Conservation (phyloP, 495 filamentous ascomycete genomes). For the Podospora didyma region DNA sequence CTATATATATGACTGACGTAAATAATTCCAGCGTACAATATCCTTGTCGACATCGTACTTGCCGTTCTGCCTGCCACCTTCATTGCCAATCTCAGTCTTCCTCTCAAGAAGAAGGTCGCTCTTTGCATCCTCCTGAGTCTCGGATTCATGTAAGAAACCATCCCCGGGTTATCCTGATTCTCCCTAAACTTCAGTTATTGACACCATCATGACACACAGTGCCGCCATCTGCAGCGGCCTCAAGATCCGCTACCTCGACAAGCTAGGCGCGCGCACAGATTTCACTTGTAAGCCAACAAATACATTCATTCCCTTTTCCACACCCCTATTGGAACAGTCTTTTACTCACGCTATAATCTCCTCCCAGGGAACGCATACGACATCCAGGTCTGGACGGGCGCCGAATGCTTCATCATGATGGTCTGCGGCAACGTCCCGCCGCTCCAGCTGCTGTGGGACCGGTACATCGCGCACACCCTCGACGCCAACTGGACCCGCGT, state of each 20-base stretch:
- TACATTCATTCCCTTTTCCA: too few relatives aligned
- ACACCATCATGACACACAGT: not conserved
- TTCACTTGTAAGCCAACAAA: not conserved
- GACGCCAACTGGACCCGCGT: not conserved
- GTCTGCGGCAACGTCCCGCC: conserved; percentile 2
- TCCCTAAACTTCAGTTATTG: not conserved
- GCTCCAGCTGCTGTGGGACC: not conserved
- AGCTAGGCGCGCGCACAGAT: not conserved
- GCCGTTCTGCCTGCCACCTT: conserved; percentile 1
- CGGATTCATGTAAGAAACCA: not conserved
- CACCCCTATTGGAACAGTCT: not conserved
- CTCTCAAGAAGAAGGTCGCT: not conserved
- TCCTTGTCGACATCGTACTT: not conserved
- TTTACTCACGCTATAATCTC: not conserved
- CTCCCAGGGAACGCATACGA: not conserved
- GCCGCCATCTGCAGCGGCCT: not conserved
- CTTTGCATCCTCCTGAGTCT: not conserved
- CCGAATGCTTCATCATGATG: conserved; percentile 1
- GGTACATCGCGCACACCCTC: not conserved
- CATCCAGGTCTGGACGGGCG: not conserved
- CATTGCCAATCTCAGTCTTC: not conserved
- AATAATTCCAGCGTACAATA: not conserved
- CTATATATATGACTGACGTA: not conserved
- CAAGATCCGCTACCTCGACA: conserved; percentile 1
- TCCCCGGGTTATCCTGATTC: not conserved